Evolutionary conservation across 192 early-diverging fungal genomes (phyloP), one percentile per base, ranked within the genome.

Genomic region (Oehlia diaphana): DNA sequence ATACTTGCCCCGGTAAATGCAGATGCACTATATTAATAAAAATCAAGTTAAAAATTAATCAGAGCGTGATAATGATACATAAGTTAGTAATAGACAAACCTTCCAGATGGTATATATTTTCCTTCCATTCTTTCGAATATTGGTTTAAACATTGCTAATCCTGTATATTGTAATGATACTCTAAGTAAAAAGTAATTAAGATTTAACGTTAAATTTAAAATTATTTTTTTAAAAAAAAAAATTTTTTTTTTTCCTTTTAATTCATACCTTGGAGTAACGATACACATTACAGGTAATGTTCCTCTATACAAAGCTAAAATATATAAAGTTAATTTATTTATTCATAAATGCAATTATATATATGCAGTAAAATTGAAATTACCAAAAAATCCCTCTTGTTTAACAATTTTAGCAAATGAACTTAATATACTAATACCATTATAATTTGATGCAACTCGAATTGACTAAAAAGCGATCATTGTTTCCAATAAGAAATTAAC

Each of bases 91-190:
- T 4, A 37, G 9, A 23, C 39, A 10, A 70, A 70, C 68, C 68
- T 85, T 72, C 82, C 83, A 1, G 73, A 49, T 23, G 85, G 85
- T 35, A 84, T 58, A 63, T 83, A 14, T 9, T 50, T 71, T 63
- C 83, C 83, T 81, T 86, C 85, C 50, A 84, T 61, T 65, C 68
- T 79, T 31, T 84, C 85, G 80, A 86, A 86, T 13, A 86, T 80
- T 12, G 85, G 85, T 67, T 84, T 86, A 62, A 81, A 86, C 53
- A 84, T 82, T 35, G 85, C 83, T 7, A 86, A 62, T 0, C 85
- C 85, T 39, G 82, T 82, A 37, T 86, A 86, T 65, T 86, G 85
- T 33, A 86, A 49, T 16, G 85, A 86, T 1, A 86, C 80, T 26
- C 74, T 64, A 19, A n/a, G 28, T 44, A 31, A n/a, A 63, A 37